phyloP scores from a whole-genome alignment of 2,329 filamentous ascomycete genomes.

The Colletotrichum noveboracense region DNA sequence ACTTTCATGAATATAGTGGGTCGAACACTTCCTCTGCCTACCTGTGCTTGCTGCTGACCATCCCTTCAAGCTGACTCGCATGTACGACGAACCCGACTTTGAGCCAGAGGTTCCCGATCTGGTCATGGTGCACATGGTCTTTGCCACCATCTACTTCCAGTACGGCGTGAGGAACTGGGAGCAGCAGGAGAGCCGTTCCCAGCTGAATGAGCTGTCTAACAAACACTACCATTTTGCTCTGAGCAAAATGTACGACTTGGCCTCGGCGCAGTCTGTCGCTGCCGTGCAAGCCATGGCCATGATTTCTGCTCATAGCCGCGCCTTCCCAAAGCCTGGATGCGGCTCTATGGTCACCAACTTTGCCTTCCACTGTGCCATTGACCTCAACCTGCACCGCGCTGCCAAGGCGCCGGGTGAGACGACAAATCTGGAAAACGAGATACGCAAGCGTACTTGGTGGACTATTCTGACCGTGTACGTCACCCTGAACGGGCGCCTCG shows the following conservation, averaged over 20 bases:
- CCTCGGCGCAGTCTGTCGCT: constrained; percentile 64
- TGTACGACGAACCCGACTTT: constrained; percentile 74
- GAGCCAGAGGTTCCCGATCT: constrained; percentile 67
- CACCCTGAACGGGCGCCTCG: constrained; percentile 76
- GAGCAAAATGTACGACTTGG: constrained; percentile 70
- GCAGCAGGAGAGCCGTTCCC: constrained; percentile 55
- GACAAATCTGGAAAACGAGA: constrained; percentile 70
- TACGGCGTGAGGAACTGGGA: constrained; percentile 73
- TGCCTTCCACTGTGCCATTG: constrained; percentile 72
- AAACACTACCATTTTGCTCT: constrained; percentile 80
- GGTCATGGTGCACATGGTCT: constrained; percentile 79
- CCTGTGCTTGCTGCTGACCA: background rate
- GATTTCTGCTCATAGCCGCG: constrained; percentile 74
- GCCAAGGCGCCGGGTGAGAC: constrained; percentile 53
- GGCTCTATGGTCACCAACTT: constrained; percentile 72
- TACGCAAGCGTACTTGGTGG: constrained; percentile 83
- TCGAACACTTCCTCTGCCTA: background rate
- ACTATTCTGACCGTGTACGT: constrained; percentile 69
- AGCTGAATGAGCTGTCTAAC: constrained; percentile 70
- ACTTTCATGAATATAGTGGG: constrained; percentile 72
- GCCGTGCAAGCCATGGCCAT: constrained; percentile 77
- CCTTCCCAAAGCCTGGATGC: constrained; percentile 80
- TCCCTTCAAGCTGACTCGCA: constrained; percentile 55
- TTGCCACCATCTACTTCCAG: constrained; percentile 80
- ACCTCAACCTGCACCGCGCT: constrained; percentile 78